Conservation (phyloP, 768 basidiomycete species). For the Steccherinum ochraceum region DNA sequence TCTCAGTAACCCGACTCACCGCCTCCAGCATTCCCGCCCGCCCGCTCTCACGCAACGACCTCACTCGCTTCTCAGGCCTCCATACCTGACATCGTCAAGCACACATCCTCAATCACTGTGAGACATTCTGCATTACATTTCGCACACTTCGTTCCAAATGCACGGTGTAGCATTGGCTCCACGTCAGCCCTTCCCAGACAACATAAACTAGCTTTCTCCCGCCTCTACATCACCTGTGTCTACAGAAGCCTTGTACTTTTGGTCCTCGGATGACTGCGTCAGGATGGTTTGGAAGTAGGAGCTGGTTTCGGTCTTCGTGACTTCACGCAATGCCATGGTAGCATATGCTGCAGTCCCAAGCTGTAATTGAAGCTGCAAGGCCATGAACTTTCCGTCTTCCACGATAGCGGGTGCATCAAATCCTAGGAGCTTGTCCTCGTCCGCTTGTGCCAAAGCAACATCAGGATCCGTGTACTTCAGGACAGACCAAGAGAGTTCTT, state of each 20-base stretch:
- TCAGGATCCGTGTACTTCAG: constrained; percentile 92
- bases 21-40: not conserved
- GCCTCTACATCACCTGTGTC: constrained; percentile 23
- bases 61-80: not conserved
- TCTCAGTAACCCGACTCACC: no score
- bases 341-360: constrained; percentile 93
- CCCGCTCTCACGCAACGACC: not conserved
- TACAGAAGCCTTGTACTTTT: constrained; percentile 62
- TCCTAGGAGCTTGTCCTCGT: constrained; percentile 87
- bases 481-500: constrained; percentile 73
- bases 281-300: constrained; percentile 83
- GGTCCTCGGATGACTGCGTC: constrained; percentile 75
- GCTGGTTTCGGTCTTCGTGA: constrained; percentile 94
- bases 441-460: constrained; percentile 85
- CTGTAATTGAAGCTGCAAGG: constrained; percentile 79
- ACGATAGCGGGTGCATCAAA: constrained; percentile 64
- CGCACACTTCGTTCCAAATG: not conserved
- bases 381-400: constrained; percentile 77
- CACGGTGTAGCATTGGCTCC: not conserved
- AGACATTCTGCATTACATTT: not conserved
- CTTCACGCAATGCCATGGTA: constrained; percentile 94
- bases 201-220: not conserved
- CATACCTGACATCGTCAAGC: not conserved
- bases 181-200: not conserved
- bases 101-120: not conserved